Conservation (phyloP, 2,329 filamentous ascomycete genomes). For the Aspergillus pseudoviridinutans region DNA sequence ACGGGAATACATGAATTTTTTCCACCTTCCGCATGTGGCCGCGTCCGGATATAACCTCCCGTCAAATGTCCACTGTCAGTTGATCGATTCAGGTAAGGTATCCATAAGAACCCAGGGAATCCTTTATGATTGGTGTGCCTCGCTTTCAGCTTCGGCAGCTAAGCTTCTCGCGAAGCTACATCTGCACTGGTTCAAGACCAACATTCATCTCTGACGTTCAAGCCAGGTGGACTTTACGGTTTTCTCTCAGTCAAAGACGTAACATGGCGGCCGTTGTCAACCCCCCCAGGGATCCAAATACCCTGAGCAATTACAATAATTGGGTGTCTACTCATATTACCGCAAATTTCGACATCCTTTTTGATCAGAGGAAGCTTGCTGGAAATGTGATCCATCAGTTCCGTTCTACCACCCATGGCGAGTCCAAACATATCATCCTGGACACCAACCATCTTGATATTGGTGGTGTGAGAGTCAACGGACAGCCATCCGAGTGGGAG, state of each 20-base stretch:
- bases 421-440: slow-evolving; percentile 73
- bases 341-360: slow-evolving; percentile 78
- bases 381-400: slow-evolving; percentile 75
- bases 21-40: not conserved
- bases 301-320: slow-evolving; percentile 83
- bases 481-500: slow-evolving; percentile 62
- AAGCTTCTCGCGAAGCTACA: slow-evolving; percentile 3
- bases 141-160: slow-evolving; percentile 1
- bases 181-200: slow-evolving; percentile 1
- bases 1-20: not conserved
- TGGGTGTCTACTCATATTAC: slow-evolving; percentile 82
- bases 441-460: slow-evolving; percentile 85
- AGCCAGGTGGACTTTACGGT: slow-evolving; percentile 3
- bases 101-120: not conserved
- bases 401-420: slow-evolving; percentile 69
- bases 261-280: slow-evolving; percentile 40
- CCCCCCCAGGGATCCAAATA: slow-evolving; percentile 73
- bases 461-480: slow-evolving; percentile 65
- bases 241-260: slow-evolving; percentile 17
- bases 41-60: not conserved
- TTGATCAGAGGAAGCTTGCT: slow-evolving; percentile 69
- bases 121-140: slow-evolving; percentile 3
- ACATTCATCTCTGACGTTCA: slow-evolving; percentile 1
- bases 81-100: not conserved
- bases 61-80: not conserved